Evolutionary conservation across 257 asterid genomes (phyloP), one percentile per base, ranked within the genome.

Genomic region (Cinchona pubescens): DNA sequence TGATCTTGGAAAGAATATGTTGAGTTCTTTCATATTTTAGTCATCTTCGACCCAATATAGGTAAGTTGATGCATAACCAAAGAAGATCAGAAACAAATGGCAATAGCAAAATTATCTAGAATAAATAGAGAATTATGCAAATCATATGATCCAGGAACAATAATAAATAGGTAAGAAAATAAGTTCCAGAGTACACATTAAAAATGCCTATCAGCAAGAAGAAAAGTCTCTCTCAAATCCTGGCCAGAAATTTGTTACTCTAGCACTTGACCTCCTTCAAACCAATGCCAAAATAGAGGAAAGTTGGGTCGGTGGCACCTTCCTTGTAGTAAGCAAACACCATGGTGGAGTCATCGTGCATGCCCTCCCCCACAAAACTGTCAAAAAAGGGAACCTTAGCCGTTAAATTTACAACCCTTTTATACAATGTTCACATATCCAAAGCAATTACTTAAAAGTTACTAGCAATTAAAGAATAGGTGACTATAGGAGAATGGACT

Each of bases 251-350:
- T 23, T n/a, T n/a, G 19, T 40, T 49, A n/a, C 25, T 85, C 81
- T 71, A 94, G 69, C 98, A 94, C 86, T 91, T 91, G 80, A 94
- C 68, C 80, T 94, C 98, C 87, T 93, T 89, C 84, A 93, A 76
- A 43, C 96, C 97, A 75, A 85, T 85, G 21, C 84, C 92, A 21
- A 93, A 72, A 83, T 88, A 93, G 77, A 93, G 63, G 87, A 93
- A 93, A n/a, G 98, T 93, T 7, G 98, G 96, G 76, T 93, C 91
- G 10, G 84, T 59, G 1, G 98, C 87, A 18, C 96, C 97, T 0
- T 94, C 98, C 84, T 89, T 89, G 89, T 91, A 91, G 86, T 91
- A 94, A 5, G 96, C 96, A n/a, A 94, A 88, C 51, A 94, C 98
- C 65, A 91, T 14, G 45, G 87, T 73, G 82, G 85, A 21, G 16